Base-by-base conservation (phyloP, 164 flowering plant genomes). In the Akebia trifoliata region DNA sequence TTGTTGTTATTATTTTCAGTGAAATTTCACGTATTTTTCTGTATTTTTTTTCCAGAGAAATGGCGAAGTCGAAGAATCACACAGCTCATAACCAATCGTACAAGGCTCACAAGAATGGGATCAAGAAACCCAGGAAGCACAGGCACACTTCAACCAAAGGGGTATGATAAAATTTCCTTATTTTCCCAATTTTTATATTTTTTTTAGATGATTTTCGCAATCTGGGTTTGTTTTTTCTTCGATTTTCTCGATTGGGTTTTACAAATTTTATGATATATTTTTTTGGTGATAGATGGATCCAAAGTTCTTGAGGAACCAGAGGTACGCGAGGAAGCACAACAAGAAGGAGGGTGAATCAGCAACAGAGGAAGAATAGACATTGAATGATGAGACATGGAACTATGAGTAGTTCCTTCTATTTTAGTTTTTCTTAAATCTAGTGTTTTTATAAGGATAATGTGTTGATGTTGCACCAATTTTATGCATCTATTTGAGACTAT, bases 11-110 rank as follows among this genome's bases (percentile, higher is more conserved):
- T 20, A 11, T 10, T 42, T 12, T 24, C 9, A 18, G n/a, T n/a
- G n/a, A n/a, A n/a, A n/a, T n/a, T n/a, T n/a, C n/a, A n/a, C n/a
- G n/a, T n/a, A n/a, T n/a, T 37, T 54, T 5, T 26, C 12, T 29
- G 2, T 17, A n/a, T n/a, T n/a, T 28, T 15, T 14, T 58, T 7
- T 8, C 8, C 60, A 60, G 58, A 83, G 78, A 78, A 68, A 91
- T 91, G 98, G 98, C 98, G 21, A 91, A 91, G 84, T 91, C 98
- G 73, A 92, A 92, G 96, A 92, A 92, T 50, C 98, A 92, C 86
- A 92, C 98, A 0, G 98, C 96, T 8, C 96, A 89, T 64, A 89
- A 92, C 66, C 97, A 89, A 79, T 92, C 98, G 0, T 50, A 68
- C 84, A 92, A 92, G 80, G 94, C 97, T 9, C 98, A 92, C 84